phyloP scores from a whole-genome alignment of 2,329 filamentous ascomycete species.

The Aspergillus sojae region DNA sequence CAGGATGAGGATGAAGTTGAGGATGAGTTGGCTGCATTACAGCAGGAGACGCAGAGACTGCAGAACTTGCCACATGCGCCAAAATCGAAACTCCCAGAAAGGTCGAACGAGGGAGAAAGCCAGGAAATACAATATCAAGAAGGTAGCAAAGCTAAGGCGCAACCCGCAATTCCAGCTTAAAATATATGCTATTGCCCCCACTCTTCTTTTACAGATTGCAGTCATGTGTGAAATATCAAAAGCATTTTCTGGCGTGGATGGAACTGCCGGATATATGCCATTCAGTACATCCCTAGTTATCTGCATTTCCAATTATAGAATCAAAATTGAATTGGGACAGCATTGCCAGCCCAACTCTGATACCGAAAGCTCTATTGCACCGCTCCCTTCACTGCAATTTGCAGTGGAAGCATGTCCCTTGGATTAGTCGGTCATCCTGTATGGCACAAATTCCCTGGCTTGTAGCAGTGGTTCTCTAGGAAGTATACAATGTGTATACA shows the following conservation, averaged over 20 bases:
- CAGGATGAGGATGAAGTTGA: slow-evolving; percentile 98
- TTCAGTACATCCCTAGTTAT: not conserved
- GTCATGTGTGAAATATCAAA: not conserved
- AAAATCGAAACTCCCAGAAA: slow-evolving; percentile 31
- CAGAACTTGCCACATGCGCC: slow-evolving; percentile 44
- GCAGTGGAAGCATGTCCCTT: not conserved
- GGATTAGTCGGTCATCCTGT: not conserved
- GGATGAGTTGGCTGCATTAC: slow-evolving; percentile 84
- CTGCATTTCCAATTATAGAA: not conserved
- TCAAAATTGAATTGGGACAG: not conserved
- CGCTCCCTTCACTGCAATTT: not conserved
- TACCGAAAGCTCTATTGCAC: not conserved
- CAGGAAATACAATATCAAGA: slow-evolving; percentile 18
- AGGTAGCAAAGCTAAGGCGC: slow-evolving; percentile 29
- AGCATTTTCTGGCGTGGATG: slow-evolving; percentile 33
- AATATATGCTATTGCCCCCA: not conserved
- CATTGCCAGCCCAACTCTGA: not conserved
- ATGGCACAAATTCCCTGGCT: not conserved
- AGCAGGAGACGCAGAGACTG: slow-evolving; percentile 59
- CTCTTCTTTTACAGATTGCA: not conserved
- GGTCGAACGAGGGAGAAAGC: slow-evolving; percentile 26
- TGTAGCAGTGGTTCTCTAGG: not conserved
- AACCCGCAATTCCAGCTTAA: slow-evolving; percentile 17
- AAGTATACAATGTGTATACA: not conserved
- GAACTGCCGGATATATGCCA: not conserved